Conservation (phyloP, 768 basidiomycete genomes). For the Pleurotus eryngii region DNA sequence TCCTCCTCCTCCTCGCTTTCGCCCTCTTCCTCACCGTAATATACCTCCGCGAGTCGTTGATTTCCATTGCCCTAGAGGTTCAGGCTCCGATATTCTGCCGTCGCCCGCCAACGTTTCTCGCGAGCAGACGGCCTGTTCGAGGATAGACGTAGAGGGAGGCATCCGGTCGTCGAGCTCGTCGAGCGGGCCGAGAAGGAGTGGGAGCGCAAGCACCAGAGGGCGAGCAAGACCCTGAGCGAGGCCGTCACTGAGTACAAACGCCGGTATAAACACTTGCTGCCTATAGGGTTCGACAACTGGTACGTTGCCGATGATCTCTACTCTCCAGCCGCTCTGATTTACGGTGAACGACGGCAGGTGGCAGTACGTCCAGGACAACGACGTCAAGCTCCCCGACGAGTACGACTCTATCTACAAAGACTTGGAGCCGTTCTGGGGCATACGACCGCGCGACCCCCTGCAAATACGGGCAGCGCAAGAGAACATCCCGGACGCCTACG, state of each 20-base stretch:
- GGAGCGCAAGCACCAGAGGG: conserved; percentile 51
- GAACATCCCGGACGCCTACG: conserved; percentile 34
- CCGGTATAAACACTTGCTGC: conserved; percentile 73
- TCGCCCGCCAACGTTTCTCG: conserved; percentile 26
- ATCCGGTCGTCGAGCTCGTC: conserved; percentile 82
- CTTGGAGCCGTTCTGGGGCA: conserved; percentile 76
- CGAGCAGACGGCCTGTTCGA: conserved; percentile 37
- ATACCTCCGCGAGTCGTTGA: neutral
- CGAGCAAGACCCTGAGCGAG: conserved; percentile 72
- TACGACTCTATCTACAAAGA: conserved; percentile 74
- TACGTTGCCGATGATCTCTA: conserved; percentile 36
- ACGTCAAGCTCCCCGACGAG: conserved; percentile 78
- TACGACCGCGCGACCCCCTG: conserved; percentile 40
- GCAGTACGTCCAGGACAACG: conserved; percentile 53
- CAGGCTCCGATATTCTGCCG: neutral
- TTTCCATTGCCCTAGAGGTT: neutral
- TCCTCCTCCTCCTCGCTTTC: neutral
- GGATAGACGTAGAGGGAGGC: conserved; percentile 38
- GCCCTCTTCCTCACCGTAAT: neutral
- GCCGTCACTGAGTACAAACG: conserved; percentile 77
- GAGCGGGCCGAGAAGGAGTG: conserved; percentile 67
- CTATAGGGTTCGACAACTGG: conserved; percentile 85
- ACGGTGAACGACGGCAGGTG: conserved; percentile 27
- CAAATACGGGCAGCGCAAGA: conserved; percentile 34
- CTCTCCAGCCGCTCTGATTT: conserved; percentile 12